These are phyloP conservation scores for Boletus sensibilis DNA, from an alignment of 768 basidiomycete species.

Conservation along the genomic window DNA sequence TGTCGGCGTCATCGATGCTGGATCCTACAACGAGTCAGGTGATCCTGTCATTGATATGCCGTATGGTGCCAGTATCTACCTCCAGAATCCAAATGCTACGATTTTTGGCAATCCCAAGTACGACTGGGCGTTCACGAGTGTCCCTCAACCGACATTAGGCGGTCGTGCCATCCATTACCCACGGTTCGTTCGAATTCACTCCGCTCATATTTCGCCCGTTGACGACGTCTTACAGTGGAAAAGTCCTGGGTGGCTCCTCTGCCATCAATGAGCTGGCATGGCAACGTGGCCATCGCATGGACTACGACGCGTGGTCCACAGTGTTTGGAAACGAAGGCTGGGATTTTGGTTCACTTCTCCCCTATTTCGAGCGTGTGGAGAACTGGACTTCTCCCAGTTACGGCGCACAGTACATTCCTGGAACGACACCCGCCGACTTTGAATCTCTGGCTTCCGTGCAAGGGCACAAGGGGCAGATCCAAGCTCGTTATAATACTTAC, in stretches of 20 bases:
- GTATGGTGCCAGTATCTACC: neutral
- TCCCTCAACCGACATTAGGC: neutral
- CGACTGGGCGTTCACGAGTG: neutral
- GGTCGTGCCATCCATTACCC: neutral
- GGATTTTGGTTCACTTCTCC: neutral
- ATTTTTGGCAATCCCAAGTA: neutral
- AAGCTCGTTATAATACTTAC: neutral
- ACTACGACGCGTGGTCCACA: neutral
- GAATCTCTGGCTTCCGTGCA: neutral
- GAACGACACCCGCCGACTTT: neutral
- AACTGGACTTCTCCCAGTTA: neutral
- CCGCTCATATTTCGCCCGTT: neutral
- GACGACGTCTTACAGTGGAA: neutral
- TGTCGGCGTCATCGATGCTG: neutral
- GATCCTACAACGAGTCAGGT: neutral
- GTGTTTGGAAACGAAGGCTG: neutral
- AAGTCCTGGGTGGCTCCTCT: slow-evolving; percentile 3
- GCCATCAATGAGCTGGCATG: neutral
- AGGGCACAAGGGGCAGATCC: neutral
- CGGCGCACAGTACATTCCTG: neutral
- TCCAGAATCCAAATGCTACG: neutral
- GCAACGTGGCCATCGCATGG: neutral
- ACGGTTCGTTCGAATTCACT: neutral
- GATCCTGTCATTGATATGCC: neutral
- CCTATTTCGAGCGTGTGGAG: neutral